Evolutionary conservation across 129 eudicot species (phyloP), one percentile per base, ranked within the genome.

Genomic region (Escallonia herrerae): DNA sequence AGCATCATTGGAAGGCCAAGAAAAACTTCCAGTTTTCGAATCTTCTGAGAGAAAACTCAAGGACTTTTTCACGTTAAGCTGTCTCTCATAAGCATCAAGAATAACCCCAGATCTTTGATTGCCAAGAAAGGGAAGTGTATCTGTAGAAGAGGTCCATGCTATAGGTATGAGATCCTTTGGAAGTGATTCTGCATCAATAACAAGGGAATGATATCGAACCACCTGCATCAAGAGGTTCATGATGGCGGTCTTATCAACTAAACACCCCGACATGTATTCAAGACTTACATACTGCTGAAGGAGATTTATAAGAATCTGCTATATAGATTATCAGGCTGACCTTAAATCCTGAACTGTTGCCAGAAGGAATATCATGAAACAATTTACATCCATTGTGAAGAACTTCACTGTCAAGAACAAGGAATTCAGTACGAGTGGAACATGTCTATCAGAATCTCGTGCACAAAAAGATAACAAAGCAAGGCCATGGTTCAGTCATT

Each of bases 181-280:
- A 70, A 91, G 90, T 67, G 95, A 77, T 60, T 65, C 67, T 58
- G 86, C 82, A 75, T 91, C 94, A 56, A 91, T 70, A 46, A 87
- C 86, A 74, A 91, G 97, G 71, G 97, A 94, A 70, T 94, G 99
- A 80, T 94, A 94, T 40, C 97, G 84, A 67, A 94, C 99, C 70
- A 89, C 99, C 99, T 94, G 79, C 70, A 71, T 46, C 44, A 45
- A n/a, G 72, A n/a, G 15, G 15, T 54, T 4, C 40, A 67, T 49
- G 51, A 22, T 5, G 41, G 15, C 44, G 58, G 37, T 14, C 15
- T 3, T 47, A 43, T 14, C 33, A 57, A 47, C 15, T 40, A 37
- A 55, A 22, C 9, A 40, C n/a, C 43, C 45, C 38, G 8, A 22
- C 7, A 2, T 22, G 33, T 22, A 43, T 4, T 51, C 39, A n/a